phyloP scores from a whole-genome alignment of 495 filamentous ascomycete species.

The Penicillium pulvis region DNA sequence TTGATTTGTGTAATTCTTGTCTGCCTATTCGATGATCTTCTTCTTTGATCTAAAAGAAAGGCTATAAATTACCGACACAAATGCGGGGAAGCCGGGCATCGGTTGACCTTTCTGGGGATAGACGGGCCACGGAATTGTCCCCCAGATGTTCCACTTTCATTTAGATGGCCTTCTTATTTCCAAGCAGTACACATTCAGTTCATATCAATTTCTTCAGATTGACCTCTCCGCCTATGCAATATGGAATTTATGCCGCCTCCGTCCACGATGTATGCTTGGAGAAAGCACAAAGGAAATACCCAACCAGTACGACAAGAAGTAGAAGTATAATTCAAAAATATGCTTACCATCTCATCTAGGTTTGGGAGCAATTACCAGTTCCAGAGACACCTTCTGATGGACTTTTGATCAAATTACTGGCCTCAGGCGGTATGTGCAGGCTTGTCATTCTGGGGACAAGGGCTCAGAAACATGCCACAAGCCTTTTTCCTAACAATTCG shows the following conservation, averaged over 20 bases:
- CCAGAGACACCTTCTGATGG: neutral
- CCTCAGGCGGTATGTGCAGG: neutral
- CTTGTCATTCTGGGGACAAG: neutral
- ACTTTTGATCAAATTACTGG: neutral
- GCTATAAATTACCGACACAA: neutral
- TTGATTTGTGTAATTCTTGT: no score
- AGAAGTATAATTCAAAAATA: no score
- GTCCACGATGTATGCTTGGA: neutral
- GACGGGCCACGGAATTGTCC: neutral
- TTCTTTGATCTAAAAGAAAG: no score
- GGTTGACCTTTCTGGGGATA: neutral
- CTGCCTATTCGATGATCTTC: no score
- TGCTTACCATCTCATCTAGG: neutral
- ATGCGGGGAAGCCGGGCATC: neutral
- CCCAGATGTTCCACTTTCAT: neutral
- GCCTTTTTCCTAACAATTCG: no score
- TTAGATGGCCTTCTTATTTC: no score
- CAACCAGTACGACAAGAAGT: neutral
- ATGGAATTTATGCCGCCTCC: neutral
- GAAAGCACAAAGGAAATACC: neutral
- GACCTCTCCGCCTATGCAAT: no score
- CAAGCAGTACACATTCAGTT: no score
- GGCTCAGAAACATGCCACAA: neutral
- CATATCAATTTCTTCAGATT: no score
- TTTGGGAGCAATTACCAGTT: neutral